Percentiles rank a stretch among this genome's conserved stretches.
Evolutionary conservation across 495 filamentous ascomycete genomes (phyloP).

Genomic region (Aspergillus campestris): DNA sequence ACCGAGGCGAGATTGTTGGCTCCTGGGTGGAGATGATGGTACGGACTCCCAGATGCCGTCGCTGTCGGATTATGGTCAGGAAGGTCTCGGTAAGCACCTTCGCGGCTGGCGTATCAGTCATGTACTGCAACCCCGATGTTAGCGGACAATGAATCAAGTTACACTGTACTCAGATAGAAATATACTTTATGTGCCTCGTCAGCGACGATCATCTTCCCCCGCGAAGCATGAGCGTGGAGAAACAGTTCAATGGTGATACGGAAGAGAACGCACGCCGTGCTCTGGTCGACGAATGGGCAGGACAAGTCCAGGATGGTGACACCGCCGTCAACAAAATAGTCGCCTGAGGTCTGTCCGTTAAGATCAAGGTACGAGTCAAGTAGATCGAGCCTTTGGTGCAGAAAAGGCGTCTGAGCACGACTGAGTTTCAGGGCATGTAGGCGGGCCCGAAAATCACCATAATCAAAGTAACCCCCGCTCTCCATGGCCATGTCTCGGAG

Average conservation of each 20-base stretch:
- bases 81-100: constrained; percentile 51
- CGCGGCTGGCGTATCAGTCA: constrained; percentile 32
- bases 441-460: constrained; percentile 24
- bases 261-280: constrained; percentile 58
- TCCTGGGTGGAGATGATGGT: constrained; percentile 72
- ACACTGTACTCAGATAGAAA: neutral
- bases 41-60: constrained; percentile 60
- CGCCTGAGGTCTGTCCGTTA: neutral
- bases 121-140: constrained; percentile 27
- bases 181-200: constrained; percentile 52
- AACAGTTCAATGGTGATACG: constrained; percentile 57
- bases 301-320: constrained; percentile 68
- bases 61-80: constrained; percentile 57
- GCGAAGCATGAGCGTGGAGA: constrained; percentile 36
- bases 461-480: constrained; percentile 39
- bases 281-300: constrained; percentile 58
- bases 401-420: constrained; percentile 20
- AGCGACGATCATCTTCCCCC: constrained; percentile 45
- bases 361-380: constrained; percentile 37
- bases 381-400: constrained; percentile 32
- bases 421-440: constrained; percentile 13
- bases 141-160: neutral
- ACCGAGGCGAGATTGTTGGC: constrained; percentile 58
- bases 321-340: constrained; percentile 36
- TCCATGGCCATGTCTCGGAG: constrained; percentile 54